These are phyloP conservation scores for Fusarium sororula DNA, from an alignment of 2,329 filamentous ascomycete genomes.

Conservation along the genomic window DNA sequence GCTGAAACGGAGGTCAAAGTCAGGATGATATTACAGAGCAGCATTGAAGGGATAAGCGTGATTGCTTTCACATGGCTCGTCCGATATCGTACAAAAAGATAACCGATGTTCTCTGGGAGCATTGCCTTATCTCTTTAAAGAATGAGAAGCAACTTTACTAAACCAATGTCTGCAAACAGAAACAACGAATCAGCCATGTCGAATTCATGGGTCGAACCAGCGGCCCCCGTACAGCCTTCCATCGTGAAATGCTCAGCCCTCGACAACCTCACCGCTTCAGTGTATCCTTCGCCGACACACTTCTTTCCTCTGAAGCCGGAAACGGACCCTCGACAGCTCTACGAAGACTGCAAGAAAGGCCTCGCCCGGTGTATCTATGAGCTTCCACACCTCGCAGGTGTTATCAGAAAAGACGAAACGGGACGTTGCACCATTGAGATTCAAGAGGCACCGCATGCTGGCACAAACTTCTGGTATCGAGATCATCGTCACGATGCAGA, in stretches of 20 bases:
- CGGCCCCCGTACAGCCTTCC: neutral
- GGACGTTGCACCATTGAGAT: slow-evolving; percentile 6
- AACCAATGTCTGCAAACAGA: neutral
- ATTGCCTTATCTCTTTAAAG: neutral
- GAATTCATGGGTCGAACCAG: slow-evolving; percentile 10
- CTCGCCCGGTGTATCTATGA: slow-evolving; percentile 6
- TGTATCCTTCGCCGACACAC: slow-evolving; percentile 9
- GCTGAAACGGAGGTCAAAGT: neutral
- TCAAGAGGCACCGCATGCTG: neutral
- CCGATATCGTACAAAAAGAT: neutral
- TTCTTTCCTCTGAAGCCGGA: slow-evolving; percentile 2
- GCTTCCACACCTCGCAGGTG: slow-evolving; percentile 5
- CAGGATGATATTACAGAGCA: neutral
- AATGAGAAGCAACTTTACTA: rapidly evolving
- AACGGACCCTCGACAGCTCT: slow-evolving; percentile 1
- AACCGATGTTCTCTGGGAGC: neutral
- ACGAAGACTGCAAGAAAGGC: slow-evolving; percentile 8
- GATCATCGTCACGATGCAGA: neutral
- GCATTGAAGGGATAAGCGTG: too few species aligned
- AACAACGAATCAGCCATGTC: neutral
- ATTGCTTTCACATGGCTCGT: neutral
- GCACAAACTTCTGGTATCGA: neutral
- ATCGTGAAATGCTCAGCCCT: slow-evolving; percentile 1
- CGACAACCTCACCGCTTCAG: slow-evolving; percentile 11
- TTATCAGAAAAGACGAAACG: slow-evolving; percentile 2